Base-by-base conservation (phyloP, 495 filamentous ascomycete species). In the Penicillium lividum region DNA sequence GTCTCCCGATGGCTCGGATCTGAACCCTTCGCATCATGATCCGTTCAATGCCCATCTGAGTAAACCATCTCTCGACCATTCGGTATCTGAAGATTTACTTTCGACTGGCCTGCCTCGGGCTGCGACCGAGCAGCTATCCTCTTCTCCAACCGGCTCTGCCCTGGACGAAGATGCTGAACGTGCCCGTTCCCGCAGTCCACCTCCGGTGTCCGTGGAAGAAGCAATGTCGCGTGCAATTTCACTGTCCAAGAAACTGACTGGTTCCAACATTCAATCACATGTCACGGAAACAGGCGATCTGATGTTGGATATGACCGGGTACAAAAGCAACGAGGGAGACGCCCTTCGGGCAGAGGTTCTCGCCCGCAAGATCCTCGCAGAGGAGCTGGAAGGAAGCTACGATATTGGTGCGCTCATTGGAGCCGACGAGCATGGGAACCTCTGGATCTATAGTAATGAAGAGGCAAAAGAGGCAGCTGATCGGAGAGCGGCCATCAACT, bases 371-470 rank as follows among this genome's bases (percentile, higher is more conserved):
- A 92, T 99, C 29, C 82, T 98, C n/a, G 83, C 90, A 0, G 92
- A 98, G 66, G 95, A 98, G 70, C 75, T 98, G 22, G 90, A 97
- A 69, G 94, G 93, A 15, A 89, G 91, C 63, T 96, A 97, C 69
- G 95, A 99, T 68, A 93, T 99, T 65, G 93, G 93, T 30, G 88
- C 94, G 28, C 80, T 99, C 7, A 96, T 99, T 68, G 93, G 91
- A 7, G 91, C 91, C 27, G 94, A 99, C 67, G 92, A 95, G 64
- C 86, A 93, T 48, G 94, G 94, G 5, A 98, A 99, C 67, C 77
- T 99, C 9, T 98, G 94, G 95, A 98, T 98, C 54, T 99, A 98
- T 73, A 94, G 90, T 70, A 97, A 92, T 61, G 92, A 97, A 68
- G 95, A 97, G 64, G 92, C 95, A 27, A 98, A 97, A 66, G 89